These are phyloP conservation scores for Rasamsonia emersonii DNA, from an alignment of 2,329 filamentous ascomycete genomes.

Conservation along the genomic window DNA sequence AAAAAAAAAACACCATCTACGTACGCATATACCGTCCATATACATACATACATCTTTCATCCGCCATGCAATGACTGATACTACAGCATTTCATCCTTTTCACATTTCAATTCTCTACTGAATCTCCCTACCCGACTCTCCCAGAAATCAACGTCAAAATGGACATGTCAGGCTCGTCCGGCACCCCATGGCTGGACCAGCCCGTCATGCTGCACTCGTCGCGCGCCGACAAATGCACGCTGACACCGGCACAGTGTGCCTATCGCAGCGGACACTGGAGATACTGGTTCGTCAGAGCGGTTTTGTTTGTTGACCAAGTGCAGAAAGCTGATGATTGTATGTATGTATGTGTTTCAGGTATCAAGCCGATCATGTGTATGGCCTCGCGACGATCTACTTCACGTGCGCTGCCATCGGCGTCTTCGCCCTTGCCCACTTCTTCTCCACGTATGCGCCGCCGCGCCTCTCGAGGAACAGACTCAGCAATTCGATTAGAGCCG, in stretches of 20 bases:
- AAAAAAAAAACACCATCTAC: too few relatives aligned
- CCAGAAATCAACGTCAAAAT: slow-evolving; percentile 2
- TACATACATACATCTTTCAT: too few relatives aligned
- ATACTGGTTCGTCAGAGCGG: too few relatives aligned
- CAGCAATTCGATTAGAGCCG: slow-evolving; percentile 19
- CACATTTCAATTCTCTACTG: too few relatives aligned
- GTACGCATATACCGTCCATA: too few relatives aligned
- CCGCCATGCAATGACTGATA: too few relatives aligned
- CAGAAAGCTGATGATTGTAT: background rate
- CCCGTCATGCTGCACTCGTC: slow-evolving; percentile 18
- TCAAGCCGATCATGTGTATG: slow-evolving; percentile 44
- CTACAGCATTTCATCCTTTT: too few relatives aligned
- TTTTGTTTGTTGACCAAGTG: too few relatives aligned
- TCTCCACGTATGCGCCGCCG: slow-evolving; percentile 14
- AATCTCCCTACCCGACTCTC: too few relatives aligned
- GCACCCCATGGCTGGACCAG: slow-evolving; percentile 17
- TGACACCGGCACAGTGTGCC: slow-evolving; percentile 19
- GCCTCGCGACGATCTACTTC: slow-evolving; percentile 43
- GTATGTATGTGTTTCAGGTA: slow-evolving; percentile 34
- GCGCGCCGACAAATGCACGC: slow-evolving; percentile 13
- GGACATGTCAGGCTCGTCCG: too few relatives aligned
- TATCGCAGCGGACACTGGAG: slow-evolving; percentile 15
- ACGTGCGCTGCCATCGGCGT: slow-evolving; percentile 40
- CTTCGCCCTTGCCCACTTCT: slow-evolving; percentile 34
- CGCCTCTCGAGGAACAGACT: slow-evolving; percentile 16